Base-by-base conservation (phyloP, 2,329 filamentous ascomycete species). In the Colletotrichum sp. region DNA sequence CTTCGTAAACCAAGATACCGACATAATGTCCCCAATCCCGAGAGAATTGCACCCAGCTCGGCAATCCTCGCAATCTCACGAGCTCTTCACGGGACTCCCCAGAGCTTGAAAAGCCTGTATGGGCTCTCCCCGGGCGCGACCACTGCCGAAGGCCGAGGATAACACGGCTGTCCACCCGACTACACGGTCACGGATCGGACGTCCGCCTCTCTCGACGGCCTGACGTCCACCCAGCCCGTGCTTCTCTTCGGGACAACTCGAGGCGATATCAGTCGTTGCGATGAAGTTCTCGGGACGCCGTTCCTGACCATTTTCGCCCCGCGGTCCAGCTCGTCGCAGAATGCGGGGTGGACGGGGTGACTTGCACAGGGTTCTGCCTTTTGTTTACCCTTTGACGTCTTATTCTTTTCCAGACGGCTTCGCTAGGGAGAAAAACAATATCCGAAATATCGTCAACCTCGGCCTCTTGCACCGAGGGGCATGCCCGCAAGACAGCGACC, bases 231-330 rank as follows among this genome's bases (percentile, higher is more conserved):
- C 44, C 28, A 32, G 52, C 32, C 18, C 32, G 21, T 57, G 21
- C 26, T 24, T 44, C 28, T 21, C 13, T 73, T 76, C 73, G 73
- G 73, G 73, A 76, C 34, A 76, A 71, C 63, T 76, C 73, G 68
- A 76, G 39, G 73, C 73, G 73, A 72, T 68, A 55, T 64, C 71
- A 69, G 63, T 68, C 76, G 68, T 70, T 77, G 64, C 39, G 13
- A 39, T 55, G 28, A 26, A 16, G 49, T 36, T n/a, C 65, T 36
- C 49, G 36, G 24, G 44, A 68, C 9, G 49, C 71, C 73, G 78
- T 79, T 71, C 77, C 79, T 79, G 79, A 76, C 76, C 76, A 76
- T 80, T 80, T 79, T 80, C 79, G 79, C 78, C 63, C 57, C 72
- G 66, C 66, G 65, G 66, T 68, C 24, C 57, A 44, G 36, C 57